These are phyloP conservation scores for Talaromyces sp. DNA, from an alignment of 2,329 filamentous ascomycete species.

Conservation along the genomic window DNA sequence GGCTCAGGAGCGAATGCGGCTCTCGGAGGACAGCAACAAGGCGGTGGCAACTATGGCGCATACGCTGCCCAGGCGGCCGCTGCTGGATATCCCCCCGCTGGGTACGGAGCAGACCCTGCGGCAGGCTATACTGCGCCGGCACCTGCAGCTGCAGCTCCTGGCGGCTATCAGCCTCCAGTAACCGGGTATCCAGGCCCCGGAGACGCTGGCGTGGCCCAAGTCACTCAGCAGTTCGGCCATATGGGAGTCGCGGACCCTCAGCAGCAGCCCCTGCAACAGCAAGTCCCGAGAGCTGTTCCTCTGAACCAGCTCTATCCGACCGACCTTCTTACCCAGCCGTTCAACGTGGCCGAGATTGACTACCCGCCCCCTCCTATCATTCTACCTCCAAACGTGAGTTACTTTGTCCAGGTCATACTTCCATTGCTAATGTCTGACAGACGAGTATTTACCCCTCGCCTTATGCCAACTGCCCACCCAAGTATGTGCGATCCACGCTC, in stretches of 20 bases:
- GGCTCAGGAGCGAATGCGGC: constrained; percentile 78
- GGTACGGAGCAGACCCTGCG: constrained; percentile 39
- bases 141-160: constrained; percentile 33
- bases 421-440: constrained; percentile 46
- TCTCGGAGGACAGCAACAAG: constrained; percentile 43
- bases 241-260: constrained; percentile 62
- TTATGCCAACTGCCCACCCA: constrained; percentile 82
- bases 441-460: constrained; percentile 87
- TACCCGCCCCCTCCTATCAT: constrained; percentile 86
- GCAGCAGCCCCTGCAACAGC: constrained; percentile 41
- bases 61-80: constrained; percentile 53
- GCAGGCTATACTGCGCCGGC: constrained; percentile 20
- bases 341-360: constrained; percentile 90
- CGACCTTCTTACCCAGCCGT: constrained; percentile 85
- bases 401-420: not conserved
- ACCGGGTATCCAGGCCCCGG: constrained; percentile 59
- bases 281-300: constrained; percentile 45
- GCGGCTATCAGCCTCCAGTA: constrained; percentile 64
- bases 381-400: constrained; percentile 79
- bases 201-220: constrained; percentile 58
- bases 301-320: constrained; percentile 90
- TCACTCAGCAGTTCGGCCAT: constrained; percentile 77
- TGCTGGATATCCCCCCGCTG: constrained; percentile 38
- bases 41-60: constrained; percentile 57
- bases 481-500: constrained; percentile 91